Evolutionary conservation across 2,329 filamentous ascomycete species (phyloP).

Genomic region (Macrophomina pseudophaseolina): DNA sequence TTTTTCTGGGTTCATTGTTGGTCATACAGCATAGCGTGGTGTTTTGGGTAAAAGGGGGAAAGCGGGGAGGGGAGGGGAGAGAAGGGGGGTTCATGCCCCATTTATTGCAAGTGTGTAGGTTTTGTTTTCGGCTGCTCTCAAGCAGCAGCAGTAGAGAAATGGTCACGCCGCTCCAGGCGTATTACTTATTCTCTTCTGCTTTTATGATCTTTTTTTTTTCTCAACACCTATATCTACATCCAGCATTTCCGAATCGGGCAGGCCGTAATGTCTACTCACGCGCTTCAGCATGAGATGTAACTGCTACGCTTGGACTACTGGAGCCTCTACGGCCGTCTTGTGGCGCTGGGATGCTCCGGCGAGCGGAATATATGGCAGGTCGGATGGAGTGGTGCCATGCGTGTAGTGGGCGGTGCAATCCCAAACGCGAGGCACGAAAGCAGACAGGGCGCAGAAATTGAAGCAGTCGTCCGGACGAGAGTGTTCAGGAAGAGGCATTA

Average conservation of each 20-base stretch:
- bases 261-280: neutral
- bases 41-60: neutral
- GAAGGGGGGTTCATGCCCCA: neutral
- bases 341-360: neutral
- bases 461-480: no score
- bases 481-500: no score
- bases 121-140: neutral
- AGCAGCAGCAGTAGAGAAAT: neutral
- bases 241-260: neutral
- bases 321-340: neutral
- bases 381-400: no score
- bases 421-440: no score
- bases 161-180: neutral
- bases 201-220: neutral
- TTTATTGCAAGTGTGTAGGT: neutral
- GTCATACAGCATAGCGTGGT: constrained; percentile 13
- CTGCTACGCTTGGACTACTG: neutral
- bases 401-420: no score
- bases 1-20: neutral
- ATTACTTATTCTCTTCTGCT: neutral
- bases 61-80: neutral
- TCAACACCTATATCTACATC: neutral
- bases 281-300: neutral
- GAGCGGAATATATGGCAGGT: no score
- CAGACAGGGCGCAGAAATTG: no score